Base-by-base conservation (phyloP, 345 rosid genomes). In the Carallia pectinifolia region DNA sequence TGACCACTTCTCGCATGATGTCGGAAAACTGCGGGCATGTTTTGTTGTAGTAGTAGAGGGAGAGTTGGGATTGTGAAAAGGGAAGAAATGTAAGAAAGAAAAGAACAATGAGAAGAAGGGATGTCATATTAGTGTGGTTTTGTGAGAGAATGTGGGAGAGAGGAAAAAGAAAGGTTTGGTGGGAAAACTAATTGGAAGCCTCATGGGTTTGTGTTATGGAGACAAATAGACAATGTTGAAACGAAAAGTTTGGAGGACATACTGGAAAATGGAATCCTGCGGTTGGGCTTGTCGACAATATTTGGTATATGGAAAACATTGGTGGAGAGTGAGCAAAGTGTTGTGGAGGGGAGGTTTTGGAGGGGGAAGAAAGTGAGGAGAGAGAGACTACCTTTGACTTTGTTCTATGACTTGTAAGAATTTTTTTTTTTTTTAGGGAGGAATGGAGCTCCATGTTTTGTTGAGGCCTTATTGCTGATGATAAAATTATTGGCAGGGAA, bases 261-360 rank as follows among this genome's bases (percentile, higher is more conserved):
- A 40, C 8, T 23, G 67, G 37, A 34, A 39, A 44, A 44, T 44
- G 17, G 50, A 12, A 44, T 10, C 50, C 50, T 44, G 17, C 50
- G 50, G 50, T 2, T 12, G 50, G 17, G 16, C 8, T 2, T 58
- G 15, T 30, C 2, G 15, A 34, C 15, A 44, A 44, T 3, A 44
- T 15, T 44, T 44, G 10, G 50, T 44, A 2, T 44, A 44, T 12
- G 50, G 50, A 44, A 23, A 44, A 44, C 50, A 44, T 44, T 12
- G 50, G 38, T 33, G 30, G 54, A 44, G 15, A 47, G 16, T 1
- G 53, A 27, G 37, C 30, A 44, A 23, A 36, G 12, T 0, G 19
- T 2, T 39, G 54, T 67, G 83, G 83, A 80, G 59, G 78, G 23
- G 83, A 80, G 76, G 36, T 30, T 48, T 69, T 66, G 44, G 36